Evolutionary conservation across 129 eudicot species (phyloP), one percentile per base, ranked within the genome.

Genomic region (Scalesia atractyloides): DNA sequence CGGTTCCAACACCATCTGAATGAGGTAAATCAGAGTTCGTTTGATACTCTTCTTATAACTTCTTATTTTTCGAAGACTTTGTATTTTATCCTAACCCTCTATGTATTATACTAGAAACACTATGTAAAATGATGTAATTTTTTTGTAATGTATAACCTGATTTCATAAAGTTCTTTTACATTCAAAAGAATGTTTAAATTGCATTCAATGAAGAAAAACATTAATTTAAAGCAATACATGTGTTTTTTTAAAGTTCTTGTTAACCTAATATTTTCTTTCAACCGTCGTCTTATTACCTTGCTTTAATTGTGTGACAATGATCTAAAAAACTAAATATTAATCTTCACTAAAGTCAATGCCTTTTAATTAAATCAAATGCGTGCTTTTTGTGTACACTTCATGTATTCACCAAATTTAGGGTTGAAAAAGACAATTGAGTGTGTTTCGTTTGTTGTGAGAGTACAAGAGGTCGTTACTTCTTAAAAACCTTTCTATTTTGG

Each of bases 381-480:
- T 24, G 16, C 37, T 13, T 58, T 58, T 58, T 12, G 16, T 58
- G 39, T 58, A 58, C 37, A 12, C 44, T 60, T 60, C 44, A 60
- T 60, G 66, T 60, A 33, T 60, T 13, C 9, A 60, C 43, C 66
- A 60, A 60, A 60, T 60, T 60, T 60, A 30, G 66, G 19, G 66
- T 60, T 60, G 16, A 30, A 60, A 13, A 33, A 5, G 66, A 60
- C 43, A 60, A 60, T 6, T 60, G 19, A 60, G 66, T 30, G 22
- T 18, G 37, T 70, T 54, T 54, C 8, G 50, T 69, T 69, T 68
- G 20, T 44, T 43, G 46, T 34, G 63, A 33, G 48, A 51, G 54
- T 18, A 17, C 73, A 69, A 48, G 65, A 50, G 49, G 75, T 70
- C 30, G 58, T 36, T 70, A 12, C 48, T 70, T 53, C 52, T 70